Conservation (phyloP, 805 yeast species). For the Kodamaea sagamina region DNA sequence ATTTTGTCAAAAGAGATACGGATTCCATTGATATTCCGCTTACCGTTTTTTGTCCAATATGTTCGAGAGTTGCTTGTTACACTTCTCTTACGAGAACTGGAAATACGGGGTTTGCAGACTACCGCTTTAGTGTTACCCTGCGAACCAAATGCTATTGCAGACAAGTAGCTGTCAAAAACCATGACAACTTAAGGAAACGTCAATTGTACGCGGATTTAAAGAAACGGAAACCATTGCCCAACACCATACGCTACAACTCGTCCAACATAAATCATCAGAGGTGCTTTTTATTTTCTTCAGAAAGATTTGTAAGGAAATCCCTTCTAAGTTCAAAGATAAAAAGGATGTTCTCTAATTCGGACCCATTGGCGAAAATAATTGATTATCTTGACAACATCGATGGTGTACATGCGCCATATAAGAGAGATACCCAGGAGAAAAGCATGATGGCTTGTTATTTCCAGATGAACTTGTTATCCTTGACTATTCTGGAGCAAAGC, state of each 20-base stretch:
- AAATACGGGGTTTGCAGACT: constrained; percentile 4
- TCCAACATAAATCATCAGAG: constrained; percentile 7
- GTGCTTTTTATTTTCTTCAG: too few relatives aligned
- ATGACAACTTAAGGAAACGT: constrained; percentile 3
- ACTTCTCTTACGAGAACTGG: too few relatives aligned
- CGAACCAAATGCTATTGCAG: neutral
- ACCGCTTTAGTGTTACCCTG: neutral
- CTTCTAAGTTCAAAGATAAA: too few relatives aligned
- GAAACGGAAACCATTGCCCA: constrained; percentile 5
- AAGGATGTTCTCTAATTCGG: too few relatives aligned
- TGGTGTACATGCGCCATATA: too few relatives aligned
- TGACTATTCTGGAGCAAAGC: constrained; percentile 9
- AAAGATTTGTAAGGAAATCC: too few relatives aligned
- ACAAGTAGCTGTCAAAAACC: too few relatives aligned
- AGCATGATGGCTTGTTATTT: constrained; percentile 9
- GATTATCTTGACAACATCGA: too few relatives aligned
- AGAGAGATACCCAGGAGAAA: neutral
- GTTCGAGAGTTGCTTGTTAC: too few relatives aligned
- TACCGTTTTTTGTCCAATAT: constrained; percentile 5
- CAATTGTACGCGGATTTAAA: constrained; percentile 4
- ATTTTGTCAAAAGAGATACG: too few relatives aligned
- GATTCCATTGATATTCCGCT: too few relatives aligned
- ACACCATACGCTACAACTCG: constrained; percentile 12
- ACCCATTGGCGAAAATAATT: too few relatives aligned
- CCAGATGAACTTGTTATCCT: constrained; percentile 12